Base-by-base conservation (phyloP, 805 yeast species). In the Groenewaldozyma tartarivorans region DNA sequence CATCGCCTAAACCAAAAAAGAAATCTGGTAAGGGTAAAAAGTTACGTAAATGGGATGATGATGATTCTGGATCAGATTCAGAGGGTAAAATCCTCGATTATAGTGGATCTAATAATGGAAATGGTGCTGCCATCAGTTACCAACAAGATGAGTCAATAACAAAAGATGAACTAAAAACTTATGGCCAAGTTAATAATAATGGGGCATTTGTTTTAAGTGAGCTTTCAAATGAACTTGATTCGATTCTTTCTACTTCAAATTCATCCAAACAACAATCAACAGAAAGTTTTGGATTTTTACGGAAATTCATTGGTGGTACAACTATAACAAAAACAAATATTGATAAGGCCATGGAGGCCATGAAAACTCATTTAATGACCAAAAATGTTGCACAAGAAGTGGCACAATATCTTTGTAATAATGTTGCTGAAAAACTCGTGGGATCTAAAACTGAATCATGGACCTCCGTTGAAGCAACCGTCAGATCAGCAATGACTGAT, bases 381-480 rank as follows among this genome's bases (percentile, higher is more conserved):
- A 90, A 88, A 53, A 90, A 90, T 53, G 92, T 90, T 24, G 92
- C 96, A 2, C 92, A 94, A 7, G 83, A 81, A 43, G 94, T 87
- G 2, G 92, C 97, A 0, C 75, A 69, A 32, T 71, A 74, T 35
- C 69, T 90, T 36, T 75, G 85, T 34, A 71, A 75, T 13, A 79
- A 77, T 43, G 86, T 92, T 30, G 79, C 78, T 41, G 69, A 70
- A 47, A 79, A 78, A 43, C 60, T 92, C 35, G 65, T 77, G 2
- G 94, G 92, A 1, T 75, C 84, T 11, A 81, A 77, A 40, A 80
- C 85, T 0, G 76, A 74, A 33, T 74, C 67, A 45, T 81, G 86
- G 74, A 81, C 92, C 1, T 73, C 90, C 3, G 74, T 85, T 20
- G 79, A 76, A 38, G 66, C 71, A 9, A 82, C 94, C 19, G 85